Conservation (phyloP, 164 flowering plant species). For the Amborella trichopoda region DNA sequence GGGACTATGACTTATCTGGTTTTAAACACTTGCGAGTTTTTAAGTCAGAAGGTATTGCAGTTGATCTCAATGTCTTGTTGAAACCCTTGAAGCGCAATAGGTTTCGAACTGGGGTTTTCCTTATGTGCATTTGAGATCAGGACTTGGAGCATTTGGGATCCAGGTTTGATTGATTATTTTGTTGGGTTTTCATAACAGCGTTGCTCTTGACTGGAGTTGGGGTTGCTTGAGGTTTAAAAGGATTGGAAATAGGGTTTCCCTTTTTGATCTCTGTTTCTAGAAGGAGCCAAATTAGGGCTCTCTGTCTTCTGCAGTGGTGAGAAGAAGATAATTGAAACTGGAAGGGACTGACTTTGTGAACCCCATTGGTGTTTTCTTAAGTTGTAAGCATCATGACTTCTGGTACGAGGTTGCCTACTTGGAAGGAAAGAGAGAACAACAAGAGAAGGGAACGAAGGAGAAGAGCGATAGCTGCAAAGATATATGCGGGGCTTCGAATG, state of each 20-base stretch:
- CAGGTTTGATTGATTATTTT: too few relatives aligned
- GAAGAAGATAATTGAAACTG: neutral
- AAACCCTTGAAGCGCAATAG: too few relatives aligned
- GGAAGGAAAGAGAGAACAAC: constrained; percentile 93
- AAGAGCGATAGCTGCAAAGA: constrained; percentile 88
- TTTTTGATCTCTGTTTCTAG: neutral
- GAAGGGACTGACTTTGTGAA: neutral
- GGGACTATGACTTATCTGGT: too few relatives aligned
- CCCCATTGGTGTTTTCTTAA: too few relatives aligned
- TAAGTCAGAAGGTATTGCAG: too few relatives aligned
- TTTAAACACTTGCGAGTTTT: too few relatives aligned
- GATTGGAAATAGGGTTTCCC: neutral
- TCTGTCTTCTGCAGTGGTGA: neutral
- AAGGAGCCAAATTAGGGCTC: neutral
- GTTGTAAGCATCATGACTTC: too few relatives aligned
- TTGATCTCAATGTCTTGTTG: too few relatives aligned
- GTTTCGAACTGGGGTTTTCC: too few relatives aligned
- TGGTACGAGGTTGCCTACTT: constrained; percentile 76
- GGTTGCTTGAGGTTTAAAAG: neutral
- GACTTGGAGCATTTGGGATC: too few relatives aligned
- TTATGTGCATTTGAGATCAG: too few relatives aligned
- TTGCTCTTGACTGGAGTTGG: neutral
- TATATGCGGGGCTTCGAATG: constrained; percentile 66
- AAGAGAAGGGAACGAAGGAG: constrained; percentile 72
- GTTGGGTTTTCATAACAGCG: too few relatives aligned